Conservation (phyloP, 805 yeast genomes). For the Pichia occidentalis region DNA sequence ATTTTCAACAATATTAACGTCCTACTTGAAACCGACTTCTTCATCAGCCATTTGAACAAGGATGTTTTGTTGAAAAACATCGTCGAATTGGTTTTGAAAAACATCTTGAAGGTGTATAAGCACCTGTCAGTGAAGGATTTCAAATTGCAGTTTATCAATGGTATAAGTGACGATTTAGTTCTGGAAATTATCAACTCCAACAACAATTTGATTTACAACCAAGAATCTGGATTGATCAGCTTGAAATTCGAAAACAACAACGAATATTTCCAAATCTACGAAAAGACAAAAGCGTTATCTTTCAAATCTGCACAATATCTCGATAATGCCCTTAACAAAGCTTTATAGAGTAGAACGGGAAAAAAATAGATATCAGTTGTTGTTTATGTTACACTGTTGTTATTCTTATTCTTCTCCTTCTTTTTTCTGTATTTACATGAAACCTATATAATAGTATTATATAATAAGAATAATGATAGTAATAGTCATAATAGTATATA, state of each 20-base stretch:
- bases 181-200: slow-evolving; percentile 25
- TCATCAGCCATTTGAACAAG: slow-evolving; percentile 40
- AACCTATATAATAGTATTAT: slow-evolving; percentile 2
- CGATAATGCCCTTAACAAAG: slow-evolving; percentile 34
- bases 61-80: slow-evolving; percentile 21
- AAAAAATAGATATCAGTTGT: too few relatives aligned
- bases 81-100: slow-evolving; percentile 20
- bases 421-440: background rate
- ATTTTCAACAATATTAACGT: slow-evolving; percentile 42
- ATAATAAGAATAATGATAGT: too few relatives aligned
- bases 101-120: slow-evolving; percentile 24
- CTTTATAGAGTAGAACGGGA: slow-evolving; percentile 12
- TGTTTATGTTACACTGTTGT: background rate
- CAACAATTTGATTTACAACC: slow-evolving; percentile 7
- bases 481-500: background rate
- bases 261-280: slow-evolving; percentile 62
- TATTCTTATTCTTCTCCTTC: background rate
- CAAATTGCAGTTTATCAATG: slow-evolving; percentile 14
- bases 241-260: slow-evolving; percentile 50
- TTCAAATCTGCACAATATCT: slow-evolving; percentile 54
- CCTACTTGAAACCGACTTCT: slow-evolving; percentile 50
- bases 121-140: slow-evolving; percentile 19
- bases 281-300: slow-evolving; percentile 58
- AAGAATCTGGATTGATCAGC: slow-evolving; percentile 35
- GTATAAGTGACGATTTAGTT: slow-evolving; percentile 6